Conservation (phyloP, 1,139 yeast species). For the Diutina sp. region DNA sequence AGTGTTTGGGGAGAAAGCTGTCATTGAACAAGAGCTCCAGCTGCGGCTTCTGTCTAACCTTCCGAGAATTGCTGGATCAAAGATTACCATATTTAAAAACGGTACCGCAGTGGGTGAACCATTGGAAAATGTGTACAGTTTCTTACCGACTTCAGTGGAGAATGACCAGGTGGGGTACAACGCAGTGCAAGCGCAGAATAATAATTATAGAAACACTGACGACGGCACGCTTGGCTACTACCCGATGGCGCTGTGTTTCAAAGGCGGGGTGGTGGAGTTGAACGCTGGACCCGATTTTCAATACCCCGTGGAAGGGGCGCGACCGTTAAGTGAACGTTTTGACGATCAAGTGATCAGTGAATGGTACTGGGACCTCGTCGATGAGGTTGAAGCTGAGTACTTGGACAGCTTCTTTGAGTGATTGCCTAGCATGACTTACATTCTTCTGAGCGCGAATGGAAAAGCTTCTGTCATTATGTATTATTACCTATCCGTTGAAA, state of each 20-base stretch:
- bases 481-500: no score
- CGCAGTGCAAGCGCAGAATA: constrained; percentile 34
- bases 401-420: constrained; percentile 27
- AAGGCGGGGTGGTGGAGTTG: constrained; percentile 63
- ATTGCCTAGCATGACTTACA: no score
- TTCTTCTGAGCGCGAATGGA: no score
- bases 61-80: constrained; percentile 42
- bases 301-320: constrained; percentile 27
- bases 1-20: constrained; percentile 54
- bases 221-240: constrained; percentile 85
- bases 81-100: constrained; percentile 59
- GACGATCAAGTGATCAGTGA: constrained; percentile 70
- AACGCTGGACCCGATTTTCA: constrained; percentile 60
- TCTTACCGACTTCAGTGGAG: constrained; percentile 42
- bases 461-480: no score
- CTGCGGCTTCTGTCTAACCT: constrained; percentile 11
- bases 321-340: constrained; percentile 49
- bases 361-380: constrained; percentile 69
- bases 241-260: constrained; percentile 79
- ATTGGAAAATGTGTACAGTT: constrained; percentile 59
- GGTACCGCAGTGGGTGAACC: constrained; percentile 58
- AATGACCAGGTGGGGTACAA: constrained; percentile 16
- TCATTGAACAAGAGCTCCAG: constrained; percentile 17
- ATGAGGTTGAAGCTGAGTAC: constrained; percentile 67
- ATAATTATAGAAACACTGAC: constrained; percentile 41